These are phyloP conservation scores for Fusarium papillatum DNA, from an alignment of 2,329 filamentous ascomycete species.

Conservation along the genomic window DNA sequence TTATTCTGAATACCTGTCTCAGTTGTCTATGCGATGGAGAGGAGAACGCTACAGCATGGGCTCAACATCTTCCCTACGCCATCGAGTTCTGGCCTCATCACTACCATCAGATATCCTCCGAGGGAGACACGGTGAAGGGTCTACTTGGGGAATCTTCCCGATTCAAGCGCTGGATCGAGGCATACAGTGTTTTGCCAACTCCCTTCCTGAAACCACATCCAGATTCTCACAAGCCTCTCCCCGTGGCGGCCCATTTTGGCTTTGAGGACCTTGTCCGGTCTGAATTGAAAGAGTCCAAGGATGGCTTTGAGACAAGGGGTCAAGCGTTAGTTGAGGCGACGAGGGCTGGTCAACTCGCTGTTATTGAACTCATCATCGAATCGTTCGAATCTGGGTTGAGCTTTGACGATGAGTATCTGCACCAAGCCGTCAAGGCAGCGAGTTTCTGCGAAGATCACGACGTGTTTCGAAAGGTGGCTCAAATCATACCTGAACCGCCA, in stretches of 20 bases:
- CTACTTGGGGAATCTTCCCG: background rate
- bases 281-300: background rate
- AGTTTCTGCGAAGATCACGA: background rate
- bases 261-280: background rate
- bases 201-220: background rate
- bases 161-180: constrained; percentile 3
- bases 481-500: background rate
- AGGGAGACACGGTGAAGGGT: background rate
- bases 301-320: background rate
- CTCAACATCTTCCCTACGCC: constrained; percentile 1
- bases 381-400: background rate
- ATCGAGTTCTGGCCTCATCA: constrained; percentile 6
- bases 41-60: background rate
- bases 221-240: background rate
- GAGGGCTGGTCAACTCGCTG: background rate
- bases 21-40: background rate
- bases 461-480: background rate
- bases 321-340: constrained; percentile 9
- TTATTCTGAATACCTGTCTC: background rate
- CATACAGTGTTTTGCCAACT: background rate
- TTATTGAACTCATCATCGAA: background rate
- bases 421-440: background rate
- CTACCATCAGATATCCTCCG: background rate
- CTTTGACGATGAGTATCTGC: background rate
- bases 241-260: constrained; percentile 10